phyloP scores from a whole-genome alignment of 768 basidiomycete species.

The Trametes maxima region DNA sequence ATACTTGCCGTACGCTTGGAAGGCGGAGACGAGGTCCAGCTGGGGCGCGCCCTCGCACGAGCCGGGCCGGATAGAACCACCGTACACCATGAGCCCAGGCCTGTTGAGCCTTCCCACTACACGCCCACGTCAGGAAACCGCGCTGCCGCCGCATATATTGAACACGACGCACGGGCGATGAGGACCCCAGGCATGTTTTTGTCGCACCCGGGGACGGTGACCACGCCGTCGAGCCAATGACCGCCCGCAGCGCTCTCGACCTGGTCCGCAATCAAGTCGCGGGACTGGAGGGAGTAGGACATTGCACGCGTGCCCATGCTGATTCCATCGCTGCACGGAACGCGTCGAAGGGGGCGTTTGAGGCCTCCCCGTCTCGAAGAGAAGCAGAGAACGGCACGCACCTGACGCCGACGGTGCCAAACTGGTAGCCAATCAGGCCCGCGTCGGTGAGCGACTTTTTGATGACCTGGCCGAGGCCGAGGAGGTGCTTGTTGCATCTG shows the following conservation, averaged over 20 bases:
- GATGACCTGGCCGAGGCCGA: slow-evolving; percentile 84
- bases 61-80: slow-evolving; percentile 92
- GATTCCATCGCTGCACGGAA: slow-evolving; percentile 79
- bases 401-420: slow-evolving; percentile 90
- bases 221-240: slow-evolving; percentile 98
- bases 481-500: slow-evolving; percentile 94
- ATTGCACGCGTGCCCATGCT: slow-evolving; percentile 96
- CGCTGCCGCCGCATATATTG: neutral
- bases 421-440: slow-evolving; percentile 91
- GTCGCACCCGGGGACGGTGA: slow-evolving; percentile 96
- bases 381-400: neutral
- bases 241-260: slow-evolving; percentile 96
- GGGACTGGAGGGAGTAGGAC: slow-evolving; percentile 95
- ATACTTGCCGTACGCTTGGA: slow-evolving; percentile 97
- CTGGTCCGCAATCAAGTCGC: slow-evolving; percentile 96
- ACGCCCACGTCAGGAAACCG: neutral
- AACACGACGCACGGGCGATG: slow-evolving; percentile 78
- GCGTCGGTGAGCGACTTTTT: slow-evolving; percentile 75
- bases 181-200: slow-evolving; percentile 99
- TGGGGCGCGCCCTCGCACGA: slow-evolving; percentile 86
- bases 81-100: slow-evolving; percentile 97
- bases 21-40: slow-evolving; percentile 95
- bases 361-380: neutral
- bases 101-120: slow-evolving; percentile 93
- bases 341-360: neutral